Conservation (phyloP, 805 yeast species). For the Candida schatavii region DNA sequence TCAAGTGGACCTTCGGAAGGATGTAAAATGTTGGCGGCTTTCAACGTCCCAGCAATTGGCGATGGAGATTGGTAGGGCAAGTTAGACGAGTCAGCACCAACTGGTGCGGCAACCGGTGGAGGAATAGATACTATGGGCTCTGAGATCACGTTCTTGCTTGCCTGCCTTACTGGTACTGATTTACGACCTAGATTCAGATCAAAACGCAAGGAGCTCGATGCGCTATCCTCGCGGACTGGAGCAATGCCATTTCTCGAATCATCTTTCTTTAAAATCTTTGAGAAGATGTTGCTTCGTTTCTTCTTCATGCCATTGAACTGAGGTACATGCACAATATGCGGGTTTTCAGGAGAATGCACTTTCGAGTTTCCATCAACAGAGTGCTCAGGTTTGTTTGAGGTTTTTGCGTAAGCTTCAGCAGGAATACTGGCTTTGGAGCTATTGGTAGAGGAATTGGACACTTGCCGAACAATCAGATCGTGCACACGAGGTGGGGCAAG, state of each 20-base stretch:
- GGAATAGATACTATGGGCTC: background rate
- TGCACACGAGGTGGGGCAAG: background rate
- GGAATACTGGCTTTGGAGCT: background rate
- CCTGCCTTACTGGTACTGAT: background rate
- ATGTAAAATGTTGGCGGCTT: background rate
- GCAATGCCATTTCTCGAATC: background rate
- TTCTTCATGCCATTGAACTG: background rate
- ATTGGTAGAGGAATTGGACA: background rate
- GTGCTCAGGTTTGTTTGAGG: background rate
- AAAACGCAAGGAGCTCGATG: background rate
- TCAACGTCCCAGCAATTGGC: background rate
- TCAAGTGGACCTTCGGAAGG: background rate
- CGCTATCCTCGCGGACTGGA: background rate
- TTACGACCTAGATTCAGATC: background rate
- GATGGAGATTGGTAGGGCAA: background rate
- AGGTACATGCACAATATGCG: constrained; percentile 1
- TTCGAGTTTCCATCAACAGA: too few relatives aligned
- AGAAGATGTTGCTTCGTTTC: background rate
- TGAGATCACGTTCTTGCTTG: background rate
- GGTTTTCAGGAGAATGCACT: background rate
- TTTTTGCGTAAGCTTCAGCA: background rate
- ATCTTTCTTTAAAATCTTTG: background rate
- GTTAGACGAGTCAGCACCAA: background rate
- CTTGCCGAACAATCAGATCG: background rate
- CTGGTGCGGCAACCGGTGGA: background rate